Evolutionary conservation across 1,284 basidiomycete species (phyloP), one percentile per base, ranked within the genome.

Genomic region (Hypsizygus ulmarius): DNA sequence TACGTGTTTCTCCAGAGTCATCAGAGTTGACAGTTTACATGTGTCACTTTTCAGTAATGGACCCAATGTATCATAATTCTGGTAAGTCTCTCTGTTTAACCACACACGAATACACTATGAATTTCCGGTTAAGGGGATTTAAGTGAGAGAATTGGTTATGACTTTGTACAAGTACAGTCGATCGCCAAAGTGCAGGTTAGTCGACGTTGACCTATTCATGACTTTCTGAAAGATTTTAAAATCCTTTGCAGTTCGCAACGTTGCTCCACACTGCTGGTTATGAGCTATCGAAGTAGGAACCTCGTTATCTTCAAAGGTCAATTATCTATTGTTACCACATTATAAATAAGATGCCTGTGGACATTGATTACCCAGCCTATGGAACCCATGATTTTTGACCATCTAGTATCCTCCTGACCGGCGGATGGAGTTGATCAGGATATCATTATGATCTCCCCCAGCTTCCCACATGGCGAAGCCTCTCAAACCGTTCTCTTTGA

Each of bases 31-130:
- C 29, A 30, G 30, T 19, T 35, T 11, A 32, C 41, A 43, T 50
- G 36, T 19, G 36, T 19, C 35, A 40, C 40, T 39, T 44, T 47
- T 33, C 53, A 82, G 84, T 93, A 61, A 82, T 76, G 5, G 90
- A 93, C 66, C 90, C 90, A 4, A 89, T 89, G 86, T 90, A 90
- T 60, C 88, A 90, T 64, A 88, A 87, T 62, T 86, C 84, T 56
- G 88, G 82, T 81, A 54, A 39, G 74, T 54, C 5, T 39, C 18
- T 38, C 35, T 15, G 32, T 35, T 21, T 47, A 37, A 34, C 33
- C 9, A 29, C 25, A 7, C 47, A 18, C 51, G 21, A 38, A n/a
- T 11, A 5, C 28, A 16, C 42, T 39, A 19, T 47, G 14, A 43
- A 27, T 40, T 38, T 0, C n/a, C n/a, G 19, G 46, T 21, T 9